Conservation (phyloP, 1,284 basidiomycete species). For the Cryptococcus sp. region DNA sequence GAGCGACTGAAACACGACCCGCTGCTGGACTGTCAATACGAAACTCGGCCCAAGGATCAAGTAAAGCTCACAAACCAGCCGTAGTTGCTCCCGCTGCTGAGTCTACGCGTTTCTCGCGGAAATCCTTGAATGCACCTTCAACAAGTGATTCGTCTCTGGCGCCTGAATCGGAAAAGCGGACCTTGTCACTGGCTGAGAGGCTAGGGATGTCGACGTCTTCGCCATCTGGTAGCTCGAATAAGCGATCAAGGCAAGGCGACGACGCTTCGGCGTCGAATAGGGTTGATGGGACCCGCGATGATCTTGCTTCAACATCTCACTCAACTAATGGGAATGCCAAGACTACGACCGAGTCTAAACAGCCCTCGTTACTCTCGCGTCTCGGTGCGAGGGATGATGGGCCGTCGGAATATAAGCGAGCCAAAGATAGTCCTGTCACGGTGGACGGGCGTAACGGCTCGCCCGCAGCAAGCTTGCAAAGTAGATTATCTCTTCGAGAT, state of each 20-base stretch:
- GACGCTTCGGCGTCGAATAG: not conserved
- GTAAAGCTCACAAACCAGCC: too few species aligned
- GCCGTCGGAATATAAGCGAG: not conserved
- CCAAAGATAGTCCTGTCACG: not conserved
- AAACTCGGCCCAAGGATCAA: too few species aligned
- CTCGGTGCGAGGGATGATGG: slow-evolving; percentile 6
- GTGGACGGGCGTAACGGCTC: too few species aligned
- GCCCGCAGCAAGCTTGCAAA: not conserved
- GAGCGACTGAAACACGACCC: too few species aligned
- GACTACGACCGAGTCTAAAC: not conserved
- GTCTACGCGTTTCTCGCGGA: not conserved
- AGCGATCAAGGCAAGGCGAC: slow-evolving; percentile 9
- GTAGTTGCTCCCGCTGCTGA: too few species aligned
- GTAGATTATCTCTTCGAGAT: slow-evolving; percentile 6
- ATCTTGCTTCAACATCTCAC: not conserved
- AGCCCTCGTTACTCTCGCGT: slow-evolving; percentile 10
- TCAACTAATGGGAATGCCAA: not conserved
- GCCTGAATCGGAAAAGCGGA: not conserved
- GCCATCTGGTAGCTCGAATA: not conserved
- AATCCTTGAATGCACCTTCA: not conserved
- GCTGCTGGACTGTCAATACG: too few species aligned
- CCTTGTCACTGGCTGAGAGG: slow-evolving; percentile 10
- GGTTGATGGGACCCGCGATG: not conserved
- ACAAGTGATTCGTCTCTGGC: not conserved
- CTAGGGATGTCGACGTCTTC: slow-evolving; percentile 5